These are phyloP conservation scores for Pythium dissotocum DNA, from an alignment of 352 stramenopile species.

Conservation along the genomic window DNA sequence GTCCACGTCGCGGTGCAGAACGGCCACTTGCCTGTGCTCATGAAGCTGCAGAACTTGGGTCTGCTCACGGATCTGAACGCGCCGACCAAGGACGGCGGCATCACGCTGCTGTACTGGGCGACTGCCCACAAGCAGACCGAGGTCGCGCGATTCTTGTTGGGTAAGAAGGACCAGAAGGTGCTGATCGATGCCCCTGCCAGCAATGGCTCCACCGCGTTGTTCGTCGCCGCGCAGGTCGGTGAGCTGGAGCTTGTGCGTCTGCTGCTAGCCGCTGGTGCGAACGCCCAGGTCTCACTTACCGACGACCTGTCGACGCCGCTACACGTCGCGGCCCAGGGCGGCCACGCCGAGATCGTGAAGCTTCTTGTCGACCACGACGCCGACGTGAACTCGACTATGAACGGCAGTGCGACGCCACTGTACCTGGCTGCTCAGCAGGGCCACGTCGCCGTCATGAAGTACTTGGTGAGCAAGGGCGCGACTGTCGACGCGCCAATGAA, in stretches of 20 bases:
- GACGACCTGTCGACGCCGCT: slow-evolving; percentile 29
- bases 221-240: slow-evolving; percentile 60
- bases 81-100: slow-evolving; percentile 23
- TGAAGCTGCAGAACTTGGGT: slow-evolving; percentile 29
- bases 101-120: slow-evolving; percentile 34
- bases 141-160: slow-evolving; percentile 27
- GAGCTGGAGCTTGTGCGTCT: slow-evolving; percentile 63
- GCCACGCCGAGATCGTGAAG: slow-evolving; percentile 25
- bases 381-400: slow-evolving; percentile 25
- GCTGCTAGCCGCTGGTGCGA: slow-evolving; percentile 56
- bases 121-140: slow-evolving; percentile 31
- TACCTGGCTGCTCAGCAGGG: slow-evolving; percentile 38
- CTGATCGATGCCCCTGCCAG: slow-evolving; percentile 22
- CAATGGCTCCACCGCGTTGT: slow-evolving; percentile 38
- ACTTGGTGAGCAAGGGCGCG: slow-evolving; percentile 23
- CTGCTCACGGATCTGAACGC: slow-evolving; percentile 28
- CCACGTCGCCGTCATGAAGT: slow-evolving; percentile 26
- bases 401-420: slow-evolving; percentile 38
- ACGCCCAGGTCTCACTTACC: slow-evolving; percentile 37
- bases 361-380: slow-evolving; percentile 29
- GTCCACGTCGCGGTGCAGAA: slow-evolving; percentile 32
- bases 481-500: slow-evolving; percentile 27
- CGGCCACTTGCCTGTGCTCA: slow-evolving; percentile 28
- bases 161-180: slow-evolving; percentile 13
- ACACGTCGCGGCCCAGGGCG: slow-evolving; percentile 25